Evolutionary conservation across 1,139 yeast genomes (phyloP), one percentile per base, ranked within the genome.

Genomic region (Yarrowia galli): DNA sequence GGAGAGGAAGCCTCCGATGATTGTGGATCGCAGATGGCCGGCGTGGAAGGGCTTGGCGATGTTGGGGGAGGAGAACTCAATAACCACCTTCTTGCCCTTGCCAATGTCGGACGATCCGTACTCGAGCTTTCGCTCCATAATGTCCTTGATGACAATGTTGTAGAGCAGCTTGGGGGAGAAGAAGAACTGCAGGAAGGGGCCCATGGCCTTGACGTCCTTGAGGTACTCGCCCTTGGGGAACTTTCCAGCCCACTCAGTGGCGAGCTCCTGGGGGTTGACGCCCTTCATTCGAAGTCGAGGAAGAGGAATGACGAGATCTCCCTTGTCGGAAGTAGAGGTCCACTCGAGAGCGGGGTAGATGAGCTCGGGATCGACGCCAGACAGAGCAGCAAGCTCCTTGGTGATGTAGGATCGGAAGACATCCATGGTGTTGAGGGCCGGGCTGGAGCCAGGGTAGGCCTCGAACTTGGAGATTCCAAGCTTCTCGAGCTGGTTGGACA

Each of bases 31-130:
- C 80, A 95, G 87, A 80, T 95, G 99, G 69, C 99, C 99, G 69
- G 99, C 99, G 77, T 95, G 99, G 89, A 95, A 95, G 16, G 99
- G 99, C 80, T 95, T 95, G 72, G 99, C 99, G 76, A 95, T 95
- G 79, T 95, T 95, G 73, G 99, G 99, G 61, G 98, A 93, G 5
- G 98, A 92, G 76, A 96, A 95, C 79, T 95, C 99, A 73, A 96
- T 85, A 67, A 92, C 76, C 28, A 89, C 83, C 74, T 84, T 90
- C 80, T 95, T 89, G 72, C 88, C 89, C 54, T 81, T 81, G 66
- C 97, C 98, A 69, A 91, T 75, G 65, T 93, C 90, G 72, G 89
- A 82, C 67, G 87, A 80, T 72, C 99, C 99, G 77, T 86, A 95
- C 53, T 82, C 80, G 13, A 81, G 79, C 69, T 80, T 80, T 79